Percentiles rank a stretch among this genome's conserved stretches.
Conservation (phyloP, 225 moss, liverwort and hornwort genomes). For the Asterella californica region DNA sequence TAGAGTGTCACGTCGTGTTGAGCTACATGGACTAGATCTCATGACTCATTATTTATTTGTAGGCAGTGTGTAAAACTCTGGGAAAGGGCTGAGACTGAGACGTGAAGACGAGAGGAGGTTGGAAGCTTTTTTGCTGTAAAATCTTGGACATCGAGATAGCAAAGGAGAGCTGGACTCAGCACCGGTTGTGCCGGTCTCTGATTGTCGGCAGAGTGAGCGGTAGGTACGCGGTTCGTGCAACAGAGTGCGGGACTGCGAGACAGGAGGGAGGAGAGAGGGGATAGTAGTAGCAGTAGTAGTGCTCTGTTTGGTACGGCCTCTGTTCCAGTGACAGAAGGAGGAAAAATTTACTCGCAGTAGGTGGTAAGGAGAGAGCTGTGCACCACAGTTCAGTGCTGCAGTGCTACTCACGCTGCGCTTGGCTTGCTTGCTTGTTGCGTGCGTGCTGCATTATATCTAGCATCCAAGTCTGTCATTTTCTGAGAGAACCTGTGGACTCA, state of each 20-base stretch:
- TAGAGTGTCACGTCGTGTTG: background rate
- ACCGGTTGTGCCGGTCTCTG: background rate
- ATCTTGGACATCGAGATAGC: too few species aligned
- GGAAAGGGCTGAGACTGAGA: too few species aligned
- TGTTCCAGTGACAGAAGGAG: background rate
- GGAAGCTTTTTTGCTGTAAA: background rate
- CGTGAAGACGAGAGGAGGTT: too few species aligned
- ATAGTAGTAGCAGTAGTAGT: too few species aligned
- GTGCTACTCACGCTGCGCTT: background rate
- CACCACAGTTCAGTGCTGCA: background rate
- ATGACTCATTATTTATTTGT: background rate
- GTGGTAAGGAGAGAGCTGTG: background rate
- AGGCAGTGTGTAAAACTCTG: background rate
- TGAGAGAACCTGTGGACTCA: background rate
- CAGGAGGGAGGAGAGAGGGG: background rate
- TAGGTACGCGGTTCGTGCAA: slow-evolving; percentile 13
- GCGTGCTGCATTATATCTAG: background rate
- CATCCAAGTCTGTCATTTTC: background rate
- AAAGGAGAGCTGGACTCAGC: background rate
- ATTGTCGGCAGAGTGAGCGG: background rate
- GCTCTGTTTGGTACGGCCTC: background rate
- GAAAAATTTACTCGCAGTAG: slow-evolving; percentile 11
- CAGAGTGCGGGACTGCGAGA: slow-evolving; percentile 2
- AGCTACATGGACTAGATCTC: background rate
- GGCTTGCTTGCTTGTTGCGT: background rate